phyloP scores from a whole-genome alignment of 768 basidiomycete genomes.

The Pholiota conissans region DNA sequence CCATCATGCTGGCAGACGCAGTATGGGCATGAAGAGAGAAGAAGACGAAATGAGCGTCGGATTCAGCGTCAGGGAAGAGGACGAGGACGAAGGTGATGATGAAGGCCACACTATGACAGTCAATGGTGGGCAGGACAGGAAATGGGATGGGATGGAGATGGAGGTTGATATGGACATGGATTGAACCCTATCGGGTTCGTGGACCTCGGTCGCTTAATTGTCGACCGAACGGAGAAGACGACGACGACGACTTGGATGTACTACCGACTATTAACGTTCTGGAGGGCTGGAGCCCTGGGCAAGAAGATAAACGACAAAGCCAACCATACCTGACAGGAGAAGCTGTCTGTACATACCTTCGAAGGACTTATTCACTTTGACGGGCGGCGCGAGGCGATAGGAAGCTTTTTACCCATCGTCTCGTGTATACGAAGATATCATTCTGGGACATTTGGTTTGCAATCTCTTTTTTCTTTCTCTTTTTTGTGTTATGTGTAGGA shows the following conservation, averaged over 20 bases:
- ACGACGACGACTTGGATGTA: neutral
- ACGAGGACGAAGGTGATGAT: slow-evolving; percentile 34
- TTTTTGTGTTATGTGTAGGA: neutral
- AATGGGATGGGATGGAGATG: slow-evolving; percentile 48
- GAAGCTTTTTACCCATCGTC: neutral
- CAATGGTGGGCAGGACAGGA: slow-evolving; percentile 39
- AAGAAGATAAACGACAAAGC: slow-evolving; percentile 1
- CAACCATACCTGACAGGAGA: slow-evolving; percentile 6
- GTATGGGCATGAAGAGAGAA: slow-evolving; percentile 34
- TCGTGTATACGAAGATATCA: slow-evolving; percentile 6
- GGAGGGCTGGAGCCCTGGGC: neutral
- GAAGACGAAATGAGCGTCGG: slow-evolving; percentile 44
- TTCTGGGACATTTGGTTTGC: neutral
- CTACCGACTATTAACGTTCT: neutral
- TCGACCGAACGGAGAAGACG: neutral
- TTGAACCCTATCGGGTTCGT: slow-evolving; percentile 22
- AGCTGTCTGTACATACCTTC: slow-evolving; percentile 7
- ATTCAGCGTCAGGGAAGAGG: slow-evolving; percentile 45
- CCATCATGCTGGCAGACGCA: slow-evolving; percentile 10
- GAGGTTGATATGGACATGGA: slow-evolving; percentile 73
- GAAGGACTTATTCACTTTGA: slow-evolving; percentile 10
- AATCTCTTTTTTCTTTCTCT: neutral
- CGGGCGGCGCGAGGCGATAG: slow-evolving; percentile 1
- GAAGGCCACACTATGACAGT: slow-evolving; percentile 17
- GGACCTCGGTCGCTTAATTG: neutral